Percentiles rank a stretch among this genome's conserved stretches.
Conservation (phyloP, 192 early-diverging fungal species). For the Podila epigama region DNA sequence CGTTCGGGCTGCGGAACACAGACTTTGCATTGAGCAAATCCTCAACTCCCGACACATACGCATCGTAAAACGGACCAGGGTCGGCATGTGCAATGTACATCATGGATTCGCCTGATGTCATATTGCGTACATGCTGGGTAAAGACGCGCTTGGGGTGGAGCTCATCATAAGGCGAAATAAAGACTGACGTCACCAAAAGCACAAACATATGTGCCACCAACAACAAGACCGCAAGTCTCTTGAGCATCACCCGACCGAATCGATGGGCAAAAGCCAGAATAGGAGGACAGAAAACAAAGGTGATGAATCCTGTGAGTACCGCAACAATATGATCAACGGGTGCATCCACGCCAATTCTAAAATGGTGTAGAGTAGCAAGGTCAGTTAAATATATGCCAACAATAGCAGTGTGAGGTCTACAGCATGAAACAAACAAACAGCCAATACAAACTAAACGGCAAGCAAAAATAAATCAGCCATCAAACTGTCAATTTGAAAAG, state of each 20-base stretch:
- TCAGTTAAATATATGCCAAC: too few relatives aligned
- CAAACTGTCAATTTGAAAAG: neutral
- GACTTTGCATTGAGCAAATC: slow-evolving; percentile 46
- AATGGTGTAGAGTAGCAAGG: too few relatives aligned
- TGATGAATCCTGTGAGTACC: slow-evolving; percentile 61
- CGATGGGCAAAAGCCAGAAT: slow-evolving; percentile 62
- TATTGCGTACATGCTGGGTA: slow-evolving; percentile 70
- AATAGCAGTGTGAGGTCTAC: too few relatives aligned
- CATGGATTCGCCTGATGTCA: slow-evolving; percentile 62
- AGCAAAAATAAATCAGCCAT: neutral
- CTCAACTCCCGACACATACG: slow-evolving; percentile 54
- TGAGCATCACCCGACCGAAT: slow-evolving; percentile 49
- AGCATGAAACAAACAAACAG: too few relatives aligned
- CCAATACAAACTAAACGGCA: too few relatives aligned
- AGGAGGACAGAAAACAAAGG: slow-evolving; percentile 55
- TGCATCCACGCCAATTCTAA: slow-evolving; percentile 68
- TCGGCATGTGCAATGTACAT: slow-evolving; percentile 70
- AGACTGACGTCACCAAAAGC: slow-evolving; percentile 46
- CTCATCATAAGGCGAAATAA: slow-evolving; percentile 60
- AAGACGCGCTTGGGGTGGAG: slow-evolving; percentile 71
- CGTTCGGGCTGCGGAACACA: slow-evolving; percentile 27
- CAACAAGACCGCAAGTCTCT: slow-evolving; percentile 28
- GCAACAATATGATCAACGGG: slow-evolving; percentile 73
- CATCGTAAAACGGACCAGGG: slow-evolving; percentile 56
- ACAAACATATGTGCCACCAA: slow-evolving; percentile 47